phyloP scores from a whole-genome alignment of 495 filamentous ascomycete genomes.

The Hyaloscypha variabilis region DNA sequence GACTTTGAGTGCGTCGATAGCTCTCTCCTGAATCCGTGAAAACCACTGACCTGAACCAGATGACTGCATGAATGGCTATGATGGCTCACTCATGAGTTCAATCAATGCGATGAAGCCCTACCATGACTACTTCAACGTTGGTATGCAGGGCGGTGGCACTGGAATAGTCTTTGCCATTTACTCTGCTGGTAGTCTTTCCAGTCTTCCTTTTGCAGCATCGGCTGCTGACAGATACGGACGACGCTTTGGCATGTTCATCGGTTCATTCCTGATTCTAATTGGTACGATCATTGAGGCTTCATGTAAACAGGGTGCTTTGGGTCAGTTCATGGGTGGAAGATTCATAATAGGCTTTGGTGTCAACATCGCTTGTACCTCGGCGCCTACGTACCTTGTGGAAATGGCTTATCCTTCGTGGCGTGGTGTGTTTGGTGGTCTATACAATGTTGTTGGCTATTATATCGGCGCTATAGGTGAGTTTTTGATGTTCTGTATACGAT shows the following conservation, averaged over 20 bases:
- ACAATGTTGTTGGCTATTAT: not conserved
- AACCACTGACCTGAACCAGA: no score
- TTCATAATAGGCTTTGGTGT: not conserved
- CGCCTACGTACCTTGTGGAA: not conserved
- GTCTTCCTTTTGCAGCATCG: not conserved
- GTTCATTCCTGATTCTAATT: not conserved
- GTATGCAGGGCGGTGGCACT: not conserved
- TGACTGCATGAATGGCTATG: no score
- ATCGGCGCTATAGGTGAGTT: no score
- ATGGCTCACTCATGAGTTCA: not conserved
- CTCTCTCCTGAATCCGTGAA: no score
- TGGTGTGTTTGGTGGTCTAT: not conserved
- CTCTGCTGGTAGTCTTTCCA: not conserved
- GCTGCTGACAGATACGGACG: not conserved
- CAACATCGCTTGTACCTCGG: not conserved
- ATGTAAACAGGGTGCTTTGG: not conserved
- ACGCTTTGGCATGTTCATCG: not conserved
- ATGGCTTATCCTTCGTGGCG: not conserved
- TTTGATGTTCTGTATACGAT: no score
- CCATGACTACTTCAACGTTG: not conserved
- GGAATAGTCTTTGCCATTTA: not conserved
- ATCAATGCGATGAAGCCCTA: not conserved
- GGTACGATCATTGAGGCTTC: not conserved
- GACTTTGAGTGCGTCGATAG: no score
- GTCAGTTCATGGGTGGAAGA: not conserved